Evolutionary conservation across 768 basidiomycete species (phyloP), one percentile per base, ranked within the genome.

Genomic region (Vararia minispora): DNA sequence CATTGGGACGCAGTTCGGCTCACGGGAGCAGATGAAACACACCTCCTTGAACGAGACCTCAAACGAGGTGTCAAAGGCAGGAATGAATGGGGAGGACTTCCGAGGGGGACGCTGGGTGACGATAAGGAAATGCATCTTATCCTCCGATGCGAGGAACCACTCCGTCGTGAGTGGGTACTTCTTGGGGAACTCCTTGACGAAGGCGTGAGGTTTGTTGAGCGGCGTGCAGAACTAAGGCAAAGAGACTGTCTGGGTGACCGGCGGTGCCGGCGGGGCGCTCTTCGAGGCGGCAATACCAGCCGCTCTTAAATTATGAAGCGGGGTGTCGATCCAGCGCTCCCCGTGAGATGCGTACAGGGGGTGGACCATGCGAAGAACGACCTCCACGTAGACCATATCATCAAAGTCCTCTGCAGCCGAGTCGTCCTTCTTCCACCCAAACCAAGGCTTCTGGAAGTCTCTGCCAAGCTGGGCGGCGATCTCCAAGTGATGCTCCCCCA

Each of bases 41-140:
- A 84, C 87, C 80, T 98, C 97, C 73, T 98, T 97, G 68, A 98
- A 97, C 94, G 94, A 98, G 36, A 97, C 90, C 57, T 90, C 88
- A 55, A 97, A 95, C 48, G 63, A 77, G 17, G 80, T 77, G 57
- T 95, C 91, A 39, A 97, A 73, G 23, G 97, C 79, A 2, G 92
- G 92, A 49, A 98, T 94, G 69, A 95, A 98, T 0, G 92, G 94
- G 6, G 81, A 91, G 2, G 94, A 94, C 61, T 97, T 98, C 69
- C 97, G 94, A 3, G 88, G 89, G 11, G 88, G 86, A 35, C 94
- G 74, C 59, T 98, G 92, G 18, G 87, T 71, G 52, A 98, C 95
- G 22, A 86, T 82, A 28, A 97, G 74, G 76, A 98, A 97, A 64
- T 78, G 97, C 0, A 88, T 87, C 32, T 81, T 77, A 58, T 97